Evolutionary conservation across 495 filamentous ascomycete species (phyloP), one percentile per base, ranked within the genome.

Genomic region (Hypoxylon fragiforme): DNA sequence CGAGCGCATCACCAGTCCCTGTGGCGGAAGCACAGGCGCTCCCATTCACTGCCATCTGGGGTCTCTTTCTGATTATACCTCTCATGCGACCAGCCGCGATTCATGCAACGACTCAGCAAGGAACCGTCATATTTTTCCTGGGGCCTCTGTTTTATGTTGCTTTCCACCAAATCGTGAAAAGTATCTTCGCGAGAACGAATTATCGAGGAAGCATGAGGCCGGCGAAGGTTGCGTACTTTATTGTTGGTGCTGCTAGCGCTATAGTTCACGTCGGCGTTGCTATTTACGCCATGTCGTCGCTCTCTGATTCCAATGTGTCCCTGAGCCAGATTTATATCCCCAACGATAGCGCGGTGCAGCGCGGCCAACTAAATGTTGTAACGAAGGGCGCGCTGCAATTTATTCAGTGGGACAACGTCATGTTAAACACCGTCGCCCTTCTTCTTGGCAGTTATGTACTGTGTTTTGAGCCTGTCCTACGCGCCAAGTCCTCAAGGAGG

Each of bases 281-380:
- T 24, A 22, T 32, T 1, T 44, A 44, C 9, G 24, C 41, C 20
- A 19, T 32, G 13, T 32, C 16, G 4, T 44, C 41, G 14, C 13
- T 15, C n/a, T n/a, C n/a, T 3, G 14, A n/a, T 24, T 3, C 24
- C 7, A 22, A 44, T 20, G 13, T 44, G 41, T 32, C 41, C 12
- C 14, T 32, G 2, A 44, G 41, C 26, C 41, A 26, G 24, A 44
- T 44, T 26, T 44, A 44, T 26, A 44, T 44, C 41, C 41, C 41
- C 4, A 24, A 44, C 24, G 12, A 31, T 15, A 32, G 9, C 4
- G 41, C 41, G 6, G 41, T 44, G 14, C 41, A 44, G 26, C 41
- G 41, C n/a, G 41, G 41, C 15, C 19, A 31, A 30, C 15, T 15
- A 19, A 26, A 32, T 12, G 32, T 44, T n/a, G 41, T 44, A 8